Evolutionary conservation across 345 rosid genomes (phyloP).

Genomic region (Corymbia maculata): DNA sequence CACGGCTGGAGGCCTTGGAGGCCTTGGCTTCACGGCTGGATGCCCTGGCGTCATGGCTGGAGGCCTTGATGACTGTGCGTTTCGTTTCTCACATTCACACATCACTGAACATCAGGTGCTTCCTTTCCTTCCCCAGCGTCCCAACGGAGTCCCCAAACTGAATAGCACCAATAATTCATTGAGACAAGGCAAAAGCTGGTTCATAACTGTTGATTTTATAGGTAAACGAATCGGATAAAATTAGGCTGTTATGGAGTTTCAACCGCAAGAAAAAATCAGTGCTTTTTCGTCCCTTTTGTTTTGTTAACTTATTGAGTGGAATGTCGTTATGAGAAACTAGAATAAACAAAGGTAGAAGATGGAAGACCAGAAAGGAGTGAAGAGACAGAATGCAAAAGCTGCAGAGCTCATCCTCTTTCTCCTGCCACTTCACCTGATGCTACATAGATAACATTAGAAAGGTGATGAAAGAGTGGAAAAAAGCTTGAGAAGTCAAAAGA

Average conservation of each 20-base stretch:
- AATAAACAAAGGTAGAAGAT: constrained; percentile 16
- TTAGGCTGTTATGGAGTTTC: too few relatives aligned
- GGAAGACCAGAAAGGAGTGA: constrained; percentile 61
- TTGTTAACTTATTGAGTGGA: not conserved
- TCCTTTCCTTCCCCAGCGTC: not conserved
- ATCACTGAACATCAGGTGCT: not conserved
- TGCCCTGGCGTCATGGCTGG: too few relatives aligned
- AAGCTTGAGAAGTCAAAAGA: constrained; percentile 16
- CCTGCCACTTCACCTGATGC: constrained; percentile 28
- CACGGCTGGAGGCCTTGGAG: too few relatives aligned
- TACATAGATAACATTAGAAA: not conserved
- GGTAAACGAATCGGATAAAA: too few relatives aligned
- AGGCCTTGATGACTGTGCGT: too few relatives aligned
- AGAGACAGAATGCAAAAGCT: constrained; percentile 32
- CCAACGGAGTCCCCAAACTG: too few relatives aligned
- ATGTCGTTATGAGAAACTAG: not conserved
- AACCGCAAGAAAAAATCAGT: not conserved
- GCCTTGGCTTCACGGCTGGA: too few relatives aligned
- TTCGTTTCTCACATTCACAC: not conserved
- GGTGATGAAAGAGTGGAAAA: constrained; percentile 13
- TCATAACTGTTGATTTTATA: too few relatives aligned
- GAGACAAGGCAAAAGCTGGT: not conserved
- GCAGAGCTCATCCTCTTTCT: constrained; percentile 97
- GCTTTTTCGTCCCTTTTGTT: not conserved
- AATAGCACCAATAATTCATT: not conserved